A percentile compares a stretch with the other conserved stretches of the same genome.
phyloP scores from a whole-genome alignment of 495 filamentous ascomycete genomes.

The Echria macrotheca region DNA sequence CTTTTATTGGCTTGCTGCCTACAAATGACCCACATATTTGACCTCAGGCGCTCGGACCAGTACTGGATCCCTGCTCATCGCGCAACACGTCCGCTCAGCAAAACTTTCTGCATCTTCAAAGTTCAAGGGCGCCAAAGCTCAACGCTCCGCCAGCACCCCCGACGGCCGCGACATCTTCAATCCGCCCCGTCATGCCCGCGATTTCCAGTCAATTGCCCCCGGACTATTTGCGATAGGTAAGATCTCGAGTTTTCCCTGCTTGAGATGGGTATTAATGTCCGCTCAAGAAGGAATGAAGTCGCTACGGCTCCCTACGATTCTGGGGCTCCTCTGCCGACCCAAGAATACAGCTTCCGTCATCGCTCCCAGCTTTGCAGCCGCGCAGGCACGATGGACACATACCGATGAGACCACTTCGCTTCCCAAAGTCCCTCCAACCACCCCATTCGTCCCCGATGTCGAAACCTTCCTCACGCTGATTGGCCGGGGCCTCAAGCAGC shows the following conservation, averaged over 20 bases:
- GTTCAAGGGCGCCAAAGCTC: neutral
- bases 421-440: constrained; percentile 59
- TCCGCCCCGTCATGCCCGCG: constrained; percentile 17
- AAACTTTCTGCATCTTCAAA: constrained; percentile 21
- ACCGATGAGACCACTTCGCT: constrained; percentile 29
- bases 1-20: constrained; percentile 1
- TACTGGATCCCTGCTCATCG: constrained; percentile 12
- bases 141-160: no score
- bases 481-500: constrained; percentile 74
- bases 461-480: constrained; percentile 86
- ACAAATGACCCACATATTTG: constrained; percentile 1
- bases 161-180: no score
- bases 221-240: constrained; percentile 17
- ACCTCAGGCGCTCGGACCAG: constrained; percentile 15
- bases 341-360: constrained; percentile 13
- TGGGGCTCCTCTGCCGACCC: constrained; percentile 29
- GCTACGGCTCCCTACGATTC: constrained; percentile 22
- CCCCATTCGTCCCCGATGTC: constrained; percentile 79
- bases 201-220: constrained; percentile 4
- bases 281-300: constrained; percentile 27
- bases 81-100: constrained; percentile 3
- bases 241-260: neutral
- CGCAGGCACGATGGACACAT: constrained; percentile 27
- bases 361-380: constrained; percentile 20
- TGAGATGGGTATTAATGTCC: neutral